Evolutionary conservation across 2,329 filamentous ascomycete species (phyloP), one percentile per base, ranked within the genome.

Genomic region (Aspergillus calidoustus): DNA sequence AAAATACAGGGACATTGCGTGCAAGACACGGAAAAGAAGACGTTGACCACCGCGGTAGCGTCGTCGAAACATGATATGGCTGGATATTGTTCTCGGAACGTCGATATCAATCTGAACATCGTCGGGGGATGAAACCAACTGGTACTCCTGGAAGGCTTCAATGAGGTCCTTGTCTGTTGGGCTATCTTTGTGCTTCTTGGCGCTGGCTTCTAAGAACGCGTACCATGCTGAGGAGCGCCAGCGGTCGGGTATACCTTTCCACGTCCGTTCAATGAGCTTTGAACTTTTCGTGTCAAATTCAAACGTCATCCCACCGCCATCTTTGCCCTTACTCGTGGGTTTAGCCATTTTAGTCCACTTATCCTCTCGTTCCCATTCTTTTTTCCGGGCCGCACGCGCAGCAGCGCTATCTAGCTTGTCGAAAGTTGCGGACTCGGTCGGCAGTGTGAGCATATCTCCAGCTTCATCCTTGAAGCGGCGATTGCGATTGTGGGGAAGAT

Each of bases 51-150:
- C 95, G 25, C 92, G 87, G 78, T 99, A 99, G 54, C 95, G 86
- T 65, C 88, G 86, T 50, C 95, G 88, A 74, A 99, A 99, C 94
- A 99, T 97, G 76, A 99, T 94, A 78, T 99, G 95, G 65, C 91
- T 88, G 76, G 88, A 96, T 75, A 99, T 96, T 4, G 95, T 98
- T 57, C 95, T 86, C 0, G 95, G 95, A 19, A 99, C 95, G 75
- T 99, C 95, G 48, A 98, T 87, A 76, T 99, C 95, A 70, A 99
- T 99, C 79, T 99, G 95, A 23, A 94, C 89, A 76, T 99, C 95
- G 73, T 99, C 95, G 0, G 92, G 89, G 3, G 91, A 97, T 58
- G 87, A 87, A 62, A 88, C 81, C 17, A 87, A 82, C 71, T 96
- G 89, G 30, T 96, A 84, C 48, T 87, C 85, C 74, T 91, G 86